phyloP scores from a whole-genome alignment of 306 rosid species.

The Abrus precatorius region DNA sequence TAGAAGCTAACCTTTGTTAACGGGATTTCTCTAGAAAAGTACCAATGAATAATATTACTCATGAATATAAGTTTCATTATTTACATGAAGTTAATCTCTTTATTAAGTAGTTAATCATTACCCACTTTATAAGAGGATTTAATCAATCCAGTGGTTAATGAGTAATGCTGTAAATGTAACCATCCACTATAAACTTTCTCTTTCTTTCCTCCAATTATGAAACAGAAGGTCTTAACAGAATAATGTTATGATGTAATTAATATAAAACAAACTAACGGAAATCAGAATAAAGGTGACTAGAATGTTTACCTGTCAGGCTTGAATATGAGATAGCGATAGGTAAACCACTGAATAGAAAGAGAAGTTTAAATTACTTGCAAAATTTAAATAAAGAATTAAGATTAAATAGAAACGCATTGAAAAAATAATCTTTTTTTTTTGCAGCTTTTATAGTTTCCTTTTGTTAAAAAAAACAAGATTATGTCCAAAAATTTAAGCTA shows the following conservation, averaged over 20 bases:
- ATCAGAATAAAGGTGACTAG: neutral
- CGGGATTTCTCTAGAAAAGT: constrained; percentile 13
- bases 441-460: neutral
- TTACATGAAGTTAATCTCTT: neutral
- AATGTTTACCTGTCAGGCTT: constrained; percentile 85
- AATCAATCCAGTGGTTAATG: neutral
- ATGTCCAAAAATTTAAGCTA: neutral
- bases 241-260: neutral
- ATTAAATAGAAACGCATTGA: neutral
- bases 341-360: constrained; percentile 82
- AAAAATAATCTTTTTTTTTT: too few relatives aligned
- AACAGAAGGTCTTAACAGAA: neutral
- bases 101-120: neutral
- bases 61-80: neutral
- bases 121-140: constrained; percentile 5
- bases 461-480: neutral
- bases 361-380: constrained; percentile 44
- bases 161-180: neutral
- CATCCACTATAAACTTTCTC: neutral
- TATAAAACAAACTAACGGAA: constrained; percentile 19
- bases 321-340: constrained; percentile 92
- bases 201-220: constrained; percentile 14
- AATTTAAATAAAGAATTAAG: constrained; percentile 4
- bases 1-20: constrained; percentile 9
- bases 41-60: neutral